Base-by-base conservation (phyloP, 2,329 filamentous ascomycete genomes). In the Aspergillus tamarii region DNA sequence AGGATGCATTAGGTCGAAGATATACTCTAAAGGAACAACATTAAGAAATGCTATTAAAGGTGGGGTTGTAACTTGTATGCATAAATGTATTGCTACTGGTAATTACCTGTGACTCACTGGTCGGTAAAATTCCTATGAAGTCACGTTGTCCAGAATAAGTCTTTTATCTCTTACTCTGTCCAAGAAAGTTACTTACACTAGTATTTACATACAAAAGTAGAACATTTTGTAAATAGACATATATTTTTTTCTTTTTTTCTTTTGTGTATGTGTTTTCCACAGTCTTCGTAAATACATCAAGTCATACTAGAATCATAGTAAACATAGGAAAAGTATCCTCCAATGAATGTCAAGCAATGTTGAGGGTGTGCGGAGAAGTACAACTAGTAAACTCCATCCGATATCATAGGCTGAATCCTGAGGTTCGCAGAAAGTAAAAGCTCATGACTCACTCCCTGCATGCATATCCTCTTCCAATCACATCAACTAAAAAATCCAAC, bases 371-470 rank as follows among this genome's bases (percentile, higher is more conserved):
- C 52, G 52, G 52, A 54, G 52, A 36, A 54, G 32, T 8, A 41
- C 39, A 19, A 41, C 16, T 41, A 41, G 39, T 54, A 54, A 54
- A 36, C 16, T 36, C 30, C n/a, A 54, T 12, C 12, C 50, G 36
- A 54, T 23, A 32, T 36, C 30, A 30, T 54, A 21, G 52, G 46
- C 46, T 36, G n/a, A 36, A 41, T 8, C 39, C 52, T 55, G n/a
- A 32, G 39, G 30, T 32, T 39, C n/a, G 21, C 12, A 21, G 32
- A 55, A 55, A n/a, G 23, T 19, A 39, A 55, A 55, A 55, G 32
- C 52, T 36, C 52, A 54, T 54, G 52, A 54, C 52, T 54, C 52
- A 54, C 52, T 36, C n/a, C 50, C 2, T 21, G 28, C 52, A 54
- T 54, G 28, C 28, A 54, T 36, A 26, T 23, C n/a, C 4, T 39